A percentile compares a stretch with the other conserved stretches of the same genome.
Conservation (phyloP, 345 rosid species). For the Eucalyptus pumila region DNA sequence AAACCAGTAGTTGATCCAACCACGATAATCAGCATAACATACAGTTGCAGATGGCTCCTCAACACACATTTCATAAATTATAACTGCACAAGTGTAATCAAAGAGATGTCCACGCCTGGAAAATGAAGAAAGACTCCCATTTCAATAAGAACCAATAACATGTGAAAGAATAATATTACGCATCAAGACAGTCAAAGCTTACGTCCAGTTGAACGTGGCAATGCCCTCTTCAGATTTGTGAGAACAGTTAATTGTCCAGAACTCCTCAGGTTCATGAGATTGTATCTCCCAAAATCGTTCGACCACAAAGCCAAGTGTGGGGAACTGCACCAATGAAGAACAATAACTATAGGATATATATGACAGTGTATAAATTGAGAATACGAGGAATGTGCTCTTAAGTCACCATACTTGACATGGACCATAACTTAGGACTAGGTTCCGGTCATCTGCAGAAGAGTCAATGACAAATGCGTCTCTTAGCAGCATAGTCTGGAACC, state of each 20-base stretch:
- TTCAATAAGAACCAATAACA: neutral
- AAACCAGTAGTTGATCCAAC: neutral
- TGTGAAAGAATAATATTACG: neutral
- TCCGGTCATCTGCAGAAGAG: conserved; percentile 64
- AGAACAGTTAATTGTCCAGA: conserved; percentile 84
- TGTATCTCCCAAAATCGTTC: conserved; percentile 95
- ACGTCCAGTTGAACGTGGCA: conserved; percentile 86
- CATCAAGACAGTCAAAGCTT: conserved; percentile 7
- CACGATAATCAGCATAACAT: conserved; percentile 13
- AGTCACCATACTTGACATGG: conserved; percentile 76
- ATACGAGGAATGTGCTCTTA: neutral
- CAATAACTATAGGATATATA: neutral
- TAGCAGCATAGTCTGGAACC: conserved; percentile 92
- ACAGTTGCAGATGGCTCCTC: conserved; percentile 82
- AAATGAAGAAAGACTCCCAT: conserved; percentile 1
- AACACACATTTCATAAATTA: conserved; percentile 89
- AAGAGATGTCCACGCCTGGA: conserved; percentile 94
- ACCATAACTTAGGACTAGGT: conserved; percentile 90
- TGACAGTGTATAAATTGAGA: neutral
- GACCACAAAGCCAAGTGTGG: conserved; percentile 93
- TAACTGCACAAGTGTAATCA: conserved; percentile 68
- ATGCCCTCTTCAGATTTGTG: conserved; percentile 69
- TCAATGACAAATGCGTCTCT: conserved; percentile 68
- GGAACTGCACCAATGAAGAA: conserved; percentile 40
- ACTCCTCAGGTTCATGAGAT: conserved; percentile 95